These are phyloP conservation scores for Ophiostoma triangulosporum DNA, from an alignment of 2,329 filamentous ascomycete species.

Conservation along the genomic window DNA sequence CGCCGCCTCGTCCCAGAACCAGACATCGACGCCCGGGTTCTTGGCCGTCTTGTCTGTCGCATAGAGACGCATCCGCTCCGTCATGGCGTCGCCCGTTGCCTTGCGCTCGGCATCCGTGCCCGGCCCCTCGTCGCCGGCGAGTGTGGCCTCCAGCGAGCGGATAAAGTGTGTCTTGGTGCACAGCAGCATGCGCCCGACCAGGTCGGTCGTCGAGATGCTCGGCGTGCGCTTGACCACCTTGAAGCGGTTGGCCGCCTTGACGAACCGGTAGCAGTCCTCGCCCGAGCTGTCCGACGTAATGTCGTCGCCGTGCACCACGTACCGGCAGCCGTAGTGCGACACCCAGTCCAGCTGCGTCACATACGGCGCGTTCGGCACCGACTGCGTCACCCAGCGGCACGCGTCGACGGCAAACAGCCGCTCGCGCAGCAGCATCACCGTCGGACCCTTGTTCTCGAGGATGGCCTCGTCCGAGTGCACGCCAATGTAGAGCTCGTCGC, in stretches of 20 bases:
- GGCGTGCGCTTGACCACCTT: constrained; percentile 94
- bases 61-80: constrained; percentile 68
- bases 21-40: constrained; percentile 68
- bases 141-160: constrained; percentile 54
- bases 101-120: constrained; percentile 54
- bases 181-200: constrained; percentile 94
- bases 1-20: constrained; percentile 50
- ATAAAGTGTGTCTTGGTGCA: constrained; percentile 95
- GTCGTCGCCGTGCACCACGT: constrained; percentile 35
- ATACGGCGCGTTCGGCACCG: constrained; percentile 78
- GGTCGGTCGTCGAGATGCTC: constrained; percentile 90
- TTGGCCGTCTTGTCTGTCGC: constrained; percentile 75
- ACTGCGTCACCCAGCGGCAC: constrained; percentile 84
- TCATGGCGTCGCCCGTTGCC: constrained; percentile 52
- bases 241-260: constrained; percentile 87
- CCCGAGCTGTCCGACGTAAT: constrained; percentile 63
- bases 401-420: constrained; percentile 83
- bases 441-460: constrained; percentile 91
- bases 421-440: constrained; percentile 89
- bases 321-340: constrained; percentile 85
- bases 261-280: constrained; percentile 94
- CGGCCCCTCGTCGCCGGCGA: constrained; percentile 59
- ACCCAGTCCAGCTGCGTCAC: constrained; percentile 92
- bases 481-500: constrained; percentile 76
- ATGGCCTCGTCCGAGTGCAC: constrained; percentile 95